Evolutionary conservation across 345 rosid species (phyloP).

Genomic region (Eucalyptus marginata): DNA sequence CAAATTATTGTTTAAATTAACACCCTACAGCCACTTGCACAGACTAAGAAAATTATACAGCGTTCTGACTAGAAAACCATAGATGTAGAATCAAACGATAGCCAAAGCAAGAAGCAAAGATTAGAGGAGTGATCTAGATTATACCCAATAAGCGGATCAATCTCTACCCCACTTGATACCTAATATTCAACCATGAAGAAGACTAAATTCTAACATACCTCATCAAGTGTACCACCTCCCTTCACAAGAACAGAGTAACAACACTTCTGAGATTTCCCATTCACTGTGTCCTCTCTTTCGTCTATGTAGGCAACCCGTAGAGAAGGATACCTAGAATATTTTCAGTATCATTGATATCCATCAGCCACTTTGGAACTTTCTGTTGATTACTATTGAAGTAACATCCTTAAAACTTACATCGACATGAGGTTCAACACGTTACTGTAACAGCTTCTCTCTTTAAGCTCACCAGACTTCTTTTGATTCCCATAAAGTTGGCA

Average conservation of each 20-base stretch:
- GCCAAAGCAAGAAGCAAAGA: background rate
- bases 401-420: conserved; percentile 32
- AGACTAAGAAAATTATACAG: background rate
- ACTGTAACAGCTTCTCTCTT: conserved; percentile 57
- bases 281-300: conserved; percentile 56
- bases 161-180: background rate
- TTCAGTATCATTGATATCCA: background rate
- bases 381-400: background rate
- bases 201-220: conserved; percentile 26
- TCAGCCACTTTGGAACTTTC: background rate
- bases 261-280: conserved; percentile 40
- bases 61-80: background rate
- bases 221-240: conserved; percentile 63
- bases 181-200: background rate
- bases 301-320: conserved; percentile 93
- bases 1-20: too few relatives aligned
- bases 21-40: too few relatives aligned
- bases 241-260: conserved; percentile 90
- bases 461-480: conserved; percentile 47
- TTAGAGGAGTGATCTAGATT: background rate
- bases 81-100: background rate
- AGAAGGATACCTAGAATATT: conserved; percentile 61
- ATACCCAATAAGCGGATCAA: background rate
- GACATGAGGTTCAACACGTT: conserved; percentile 87
- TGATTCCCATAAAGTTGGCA: conserved; percentile 89